Evolutionary conservation across 345 rosid genomes (phyloP).

Genomic region (Aquilaria malaccensis): DNA sequence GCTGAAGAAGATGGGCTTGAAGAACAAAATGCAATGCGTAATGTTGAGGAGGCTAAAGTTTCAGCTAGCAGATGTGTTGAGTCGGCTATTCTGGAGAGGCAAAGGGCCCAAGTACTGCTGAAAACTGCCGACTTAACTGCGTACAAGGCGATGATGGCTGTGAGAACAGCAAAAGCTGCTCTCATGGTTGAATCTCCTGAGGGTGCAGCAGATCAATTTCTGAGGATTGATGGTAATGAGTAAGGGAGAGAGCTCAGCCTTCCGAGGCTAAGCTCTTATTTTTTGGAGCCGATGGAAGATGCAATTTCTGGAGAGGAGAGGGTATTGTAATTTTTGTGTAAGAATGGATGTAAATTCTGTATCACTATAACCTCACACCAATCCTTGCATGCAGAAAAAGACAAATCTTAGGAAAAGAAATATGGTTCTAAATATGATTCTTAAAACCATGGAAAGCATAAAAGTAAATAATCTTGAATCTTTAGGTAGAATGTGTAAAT

Average conservation of each 20-base stretch:
- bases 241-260: background rate
- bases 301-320: background rate
- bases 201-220: slow-evolving; percentile 16
- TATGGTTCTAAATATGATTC: too few relatives aligned
- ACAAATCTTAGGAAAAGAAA: too few relatives aligned
- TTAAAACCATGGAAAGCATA: too few relatives aligned
- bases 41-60: slow-evolving; percentile 43
- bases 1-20: slow-evolving; percentile 42
- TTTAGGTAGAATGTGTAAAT: too few relatives aligned
- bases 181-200: slow-evolving; percentile 24
- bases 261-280: background rate
- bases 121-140: slow-evolving; percentile 71
- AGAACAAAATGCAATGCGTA: slow-evolving; percentile 25
- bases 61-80: slow-evolving; percentile 34
- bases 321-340: slow-evolving; percentile 33
- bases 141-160: slow-evolving; percentile 65
- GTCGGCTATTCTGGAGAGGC: slow-evolving; percentile 46
- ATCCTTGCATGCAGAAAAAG: slow-evolving; percentile 9
- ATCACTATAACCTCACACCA: slow-evolving; percentile 28
- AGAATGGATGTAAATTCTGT: slow-evolving; percentile 37
- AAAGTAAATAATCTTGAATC: too few relatives aligned
- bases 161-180: slow-evolving; percentile 64
- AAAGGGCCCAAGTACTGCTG: slow-evolving; percentile 62
- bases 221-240: slow-evolving; percentile 18
- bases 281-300: slow-evolving; percentile 20